A percentile compares a stretch with the other conserved stretches of the same genome.
phyloP scores from a whole-genome alignment of 2,329 filamentous ascomycete species.

The Colletotrichum coccodes region DNA sequence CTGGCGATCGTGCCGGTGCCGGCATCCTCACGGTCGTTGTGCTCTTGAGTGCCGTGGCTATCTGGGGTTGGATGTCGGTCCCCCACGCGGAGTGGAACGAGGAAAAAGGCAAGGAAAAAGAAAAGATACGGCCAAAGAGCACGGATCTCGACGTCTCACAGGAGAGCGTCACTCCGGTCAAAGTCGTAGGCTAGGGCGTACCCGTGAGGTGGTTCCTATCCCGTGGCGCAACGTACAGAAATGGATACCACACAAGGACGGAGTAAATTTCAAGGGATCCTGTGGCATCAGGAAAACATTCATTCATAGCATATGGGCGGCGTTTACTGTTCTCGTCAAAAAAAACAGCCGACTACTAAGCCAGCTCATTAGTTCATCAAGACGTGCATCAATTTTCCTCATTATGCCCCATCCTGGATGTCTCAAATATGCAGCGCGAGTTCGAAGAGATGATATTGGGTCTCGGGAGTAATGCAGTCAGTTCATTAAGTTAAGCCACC shows the following conservation, averaged over 20 bases:
- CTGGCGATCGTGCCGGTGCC: conserved; percentile 75
- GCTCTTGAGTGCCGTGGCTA: conserved; percentile 63
- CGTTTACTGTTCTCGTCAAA: not conserved
- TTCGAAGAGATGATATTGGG: no score
- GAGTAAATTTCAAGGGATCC: not conserved
- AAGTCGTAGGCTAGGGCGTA: not conserved
- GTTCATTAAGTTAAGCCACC: no score
- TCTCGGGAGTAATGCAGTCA: no score
- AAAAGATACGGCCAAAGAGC: not conserved
- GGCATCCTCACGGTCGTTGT: conserved; percentile 70
- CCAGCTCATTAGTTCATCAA: not conserved
- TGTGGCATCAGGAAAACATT: not conserved
- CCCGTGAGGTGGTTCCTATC: no score
- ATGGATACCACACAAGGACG: not conserved
- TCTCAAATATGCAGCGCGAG: no score
- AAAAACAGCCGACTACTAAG: not conserved
- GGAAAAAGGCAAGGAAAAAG: conserved; percentile 16
- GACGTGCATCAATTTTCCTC: not conserved
- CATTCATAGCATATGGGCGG: not conserved
- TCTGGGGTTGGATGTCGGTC: conserved; percentile 54
- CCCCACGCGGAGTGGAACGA: conserved; percentile 19
- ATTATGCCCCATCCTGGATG: no score
- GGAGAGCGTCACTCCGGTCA: not conserved
- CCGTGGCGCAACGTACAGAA: no score
- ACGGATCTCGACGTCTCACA: not conserved